phyloP scores from a whole-genome alignment of 257 asterid species.

The Nicotiana obtusifolia region DNA sequence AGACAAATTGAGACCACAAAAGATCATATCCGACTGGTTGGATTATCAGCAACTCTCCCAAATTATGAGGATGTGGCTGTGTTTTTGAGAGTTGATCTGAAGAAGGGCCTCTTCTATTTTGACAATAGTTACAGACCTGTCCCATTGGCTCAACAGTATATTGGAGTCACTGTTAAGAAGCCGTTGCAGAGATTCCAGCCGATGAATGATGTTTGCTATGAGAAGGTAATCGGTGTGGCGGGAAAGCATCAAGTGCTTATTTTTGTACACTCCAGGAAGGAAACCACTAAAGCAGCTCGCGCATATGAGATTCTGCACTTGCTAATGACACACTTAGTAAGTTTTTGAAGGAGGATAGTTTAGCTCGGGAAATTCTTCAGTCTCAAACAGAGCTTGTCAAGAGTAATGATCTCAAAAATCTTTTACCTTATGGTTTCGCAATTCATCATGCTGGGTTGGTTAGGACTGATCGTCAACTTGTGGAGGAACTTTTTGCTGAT shows the following conservation, averaged over 20 bases:
- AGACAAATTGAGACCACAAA: conserved; percentile 38
- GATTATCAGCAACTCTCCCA: conserved; percentile 41
- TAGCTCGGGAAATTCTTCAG: conserved; percentile 36
- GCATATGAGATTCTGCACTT: conserved; percentile 38
- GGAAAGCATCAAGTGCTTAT: conserved; percentile 43
- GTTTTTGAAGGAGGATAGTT: conserved; percentile 35
- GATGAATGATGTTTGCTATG: conserved; percentile 44
- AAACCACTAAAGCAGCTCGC: conserved; percentile 40
- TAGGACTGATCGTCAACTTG: conserved; percentile 36
- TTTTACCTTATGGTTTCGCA: conserved; percentile 40
- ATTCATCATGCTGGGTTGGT: conserved; percentile 45
- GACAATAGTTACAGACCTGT: conserved; percentile 45
- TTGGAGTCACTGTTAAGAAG: conserved; percentile 38
- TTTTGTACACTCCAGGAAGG: conserved; percentile 41
- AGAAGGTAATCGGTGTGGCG: conserved; percentile 34
- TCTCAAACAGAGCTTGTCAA: conserved; percentile 39
- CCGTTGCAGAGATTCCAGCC: conserved; percentile 42
- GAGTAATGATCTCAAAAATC: conserved; percentile 41
- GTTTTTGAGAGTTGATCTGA: conserved; percentile 34
- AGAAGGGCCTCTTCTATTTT: conserved; percentile 38
- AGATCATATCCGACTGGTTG: conserved; percentile 40
- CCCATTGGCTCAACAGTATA: conserved; percentile 35
- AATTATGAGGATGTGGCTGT: conserved; percentile 37
- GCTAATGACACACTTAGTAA: conserved; percentile 36
- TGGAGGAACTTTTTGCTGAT: conserved; percentile 32